A percentile compares a stretch with the other conserved stretches of the same genome.
phyloP scores from a whole-genome alignment of 2,329 filamentous ascomycete genomes.

The Sporothrix brunneoviolacea region DNA sequence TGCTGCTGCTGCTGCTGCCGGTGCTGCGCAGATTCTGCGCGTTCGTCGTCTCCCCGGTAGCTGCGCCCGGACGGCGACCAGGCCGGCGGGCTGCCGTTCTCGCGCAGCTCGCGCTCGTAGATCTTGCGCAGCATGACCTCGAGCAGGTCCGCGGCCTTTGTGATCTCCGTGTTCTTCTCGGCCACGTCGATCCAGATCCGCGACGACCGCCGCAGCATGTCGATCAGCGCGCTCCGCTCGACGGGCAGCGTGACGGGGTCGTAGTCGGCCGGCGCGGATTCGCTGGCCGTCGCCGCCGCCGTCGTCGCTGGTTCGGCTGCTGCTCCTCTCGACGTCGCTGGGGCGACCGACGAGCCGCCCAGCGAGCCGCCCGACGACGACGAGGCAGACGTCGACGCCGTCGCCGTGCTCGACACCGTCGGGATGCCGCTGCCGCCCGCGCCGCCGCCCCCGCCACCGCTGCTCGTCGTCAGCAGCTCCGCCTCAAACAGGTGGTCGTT shows the following conservation, averaged over 20 bases:
- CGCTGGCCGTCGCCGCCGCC: slow-evolving; percentile 11
- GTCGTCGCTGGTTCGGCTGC: not conserved
- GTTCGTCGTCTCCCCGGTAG: not conserved
- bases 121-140: slow-evolving; percentile 31
- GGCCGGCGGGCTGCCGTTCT: not conserved
- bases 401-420: slow-evolving; percentile 23
- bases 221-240: slow-evolving; percentile 28
- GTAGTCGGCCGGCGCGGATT: slow-evolving; percentile 27
- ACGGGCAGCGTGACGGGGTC: slow-evolving; percentile 18
- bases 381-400: slow-evolving; percentile 22
- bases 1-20: not conserved
- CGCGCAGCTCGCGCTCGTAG: slow-evolving; percentile 4
- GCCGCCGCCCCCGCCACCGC: slow-evolving; percentile 27
- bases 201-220: slow-evolving; percentile 36
- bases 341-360: slow-evolving; percentile 28
- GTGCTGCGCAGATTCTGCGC: not conserved
- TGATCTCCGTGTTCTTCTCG: slow-evolving; percentile 31
- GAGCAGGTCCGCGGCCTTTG: slow-evolving; percentile 40
- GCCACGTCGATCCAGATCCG: slow-evolving; percentile 38
- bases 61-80: slow-evolving; percentile 1
- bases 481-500: slow-evolving; percentile 27
- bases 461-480: slow-evolving; percentile 26
- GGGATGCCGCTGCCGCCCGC: not conserved
- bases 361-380: slow-evolving; percentile 24
- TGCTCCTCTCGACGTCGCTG: slow-evolving; percentile 12